Base-by-base conservation (phyloP, 2,329 filamentous ascomycete species). In the Aquanectria penicillioides region DNA sequence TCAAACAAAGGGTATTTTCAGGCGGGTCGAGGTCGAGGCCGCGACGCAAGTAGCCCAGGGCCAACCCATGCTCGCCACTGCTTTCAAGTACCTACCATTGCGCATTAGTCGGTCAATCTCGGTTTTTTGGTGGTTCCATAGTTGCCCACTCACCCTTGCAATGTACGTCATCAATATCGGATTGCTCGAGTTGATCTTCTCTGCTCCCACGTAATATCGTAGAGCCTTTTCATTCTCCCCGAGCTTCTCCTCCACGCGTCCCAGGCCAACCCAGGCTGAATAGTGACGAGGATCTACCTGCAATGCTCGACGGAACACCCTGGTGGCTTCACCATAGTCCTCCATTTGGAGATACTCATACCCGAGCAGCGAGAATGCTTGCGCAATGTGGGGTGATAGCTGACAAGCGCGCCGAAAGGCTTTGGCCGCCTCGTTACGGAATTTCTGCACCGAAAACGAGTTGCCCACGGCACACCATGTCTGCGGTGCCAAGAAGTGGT, bases 281-380 rank as follows among this genome's bases (percentile, higher is more conserved):
- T 67, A 67, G 41, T 67, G 64, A n/a, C 62, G 60, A 18, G 44
- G n/a, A 31, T 67, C 60, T 5, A 67, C 52, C 33, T 65, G 51
- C 22, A 67, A 37, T 10, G 64, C 64, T 33, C 40, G 46, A 9
- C 60, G 51, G 26, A 65, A 65, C 8, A 61, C 61, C 10, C 46
- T 55, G 31, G 41, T 54, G 7, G 63, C 58, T 18, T 62, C 59
- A 3, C 23, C 38, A 33, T 63, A 63, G 33, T 67, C 57, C 29
- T 65, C 64, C 31, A 56, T 44, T 31, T 67, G 60, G 22, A 63
- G 53, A 40, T 63, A 57, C 57, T 67, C 64, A 18, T 65, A 59
- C 6, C 64, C 62, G 8, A 67, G 60, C 8, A 67, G 56, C 6
- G 64, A 65, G 29, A 54, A 67, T 10, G 64, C 48, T n/a, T 60